Evolutionary conservation across 768 basidiomycete genomes (phyloP).

Genomic region (Psilocybe sp.): DNA sequence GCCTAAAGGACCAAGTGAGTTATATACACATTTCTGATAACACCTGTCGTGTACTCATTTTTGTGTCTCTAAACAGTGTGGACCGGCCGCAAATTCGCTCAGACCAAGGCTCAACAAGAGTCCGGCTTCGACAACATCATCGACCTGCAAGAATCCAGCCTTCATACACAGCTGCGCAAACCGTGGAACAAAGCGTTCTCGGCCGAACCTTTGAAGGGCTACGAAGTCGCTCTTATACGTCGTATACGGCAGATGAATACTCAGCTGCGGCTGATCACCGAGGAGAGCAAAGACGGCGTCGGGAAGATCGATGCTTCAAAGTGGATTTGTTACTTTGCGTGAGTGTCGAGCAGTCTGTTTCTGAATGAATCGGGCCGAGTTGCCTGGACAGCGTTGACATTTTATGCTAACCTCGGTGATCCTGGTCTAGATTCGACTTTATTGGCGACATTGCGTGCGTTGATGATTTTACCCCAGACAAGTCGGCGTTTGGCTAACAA

Average conservation of each 20-base stretch:
- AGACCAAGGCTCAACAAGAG: no score
- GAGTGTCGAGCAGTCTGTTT: conserved; percentile 13
- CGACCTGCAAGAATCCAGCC: no score
- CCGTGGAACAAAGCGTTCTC: no score
- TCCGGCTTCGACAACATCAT: no score
- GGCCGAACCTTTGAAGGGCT: conserved; percentile 16
- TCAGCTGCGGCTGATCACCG: conserved; percentile 5
- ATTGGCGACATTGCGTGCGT: conserved; percentile 38
- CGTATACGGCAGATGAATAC: conserved; percentile 24
- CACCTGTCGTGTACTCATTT: no score
- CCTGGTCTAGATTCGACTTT: conserved; percentile 29
- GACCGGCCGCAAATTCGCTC: no score
- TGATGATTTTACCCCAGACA: background rate
- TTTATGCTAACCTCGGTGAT: background rate
- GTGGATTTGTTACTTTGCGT: conserved; percentile 38
- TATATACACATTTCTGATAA: no score
- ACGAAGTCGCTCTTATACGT: conserved; percentile 16
- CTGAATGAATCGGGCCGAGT: background rate
- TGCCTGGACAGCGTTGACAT: background rate
- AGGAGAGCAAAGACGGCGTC: conserved; percentile 8
- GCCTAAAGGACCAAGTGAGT: no score
- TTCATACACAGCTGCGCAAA: no score
- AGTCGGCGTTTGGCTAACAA: background rate
- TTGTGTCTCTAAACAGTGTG: no score
- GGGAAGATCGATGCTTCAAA: conserved; percentile 27